Evolutionary conservation across 257 asterid species (phyloP), one percentile per base, ranked within the genome.

Genomic region (Scutellaria barbata): DNA sequence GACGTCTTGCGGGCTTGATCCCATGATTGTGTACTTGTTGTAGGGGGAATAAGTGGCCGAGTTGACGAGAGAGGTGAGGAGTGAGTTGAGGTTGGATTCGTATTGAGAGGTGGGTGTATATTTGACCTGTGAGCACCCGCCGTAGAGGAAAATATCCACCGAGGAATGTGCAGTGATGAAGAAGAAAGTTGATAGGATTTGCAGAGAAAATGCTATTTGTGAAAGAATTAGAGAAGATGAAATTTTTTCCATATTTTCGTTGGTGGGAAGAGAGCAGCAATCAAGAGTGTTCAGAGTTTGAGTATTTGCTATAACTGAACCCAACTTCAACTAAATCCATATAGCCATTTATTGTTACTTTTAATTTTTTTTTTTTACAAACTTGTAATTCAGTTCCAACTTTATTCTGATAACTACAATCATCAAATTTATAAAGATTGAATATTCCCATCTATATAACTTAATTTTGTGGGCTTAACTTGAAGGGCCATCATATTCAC

Each of bases 41-140:
- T 88, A 94, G 8, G 96, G 71, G 8, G 96, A 82, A 79, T 85
- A 91, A 1, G 98, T 88, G 81, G 99, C 98, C 2, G 99, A 89
- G 80, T 94, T 91, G 48, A 89, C 93, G 0, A 94, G 85, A 8
- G 98, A 91, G 5, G 89, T 88, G 43, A 94, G 84, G 55, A 94
- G 92, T 0, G 97, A 89, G 74, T 94, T 81, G 70, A 94, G 96
- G 33, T 94, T 91, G 2, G 92, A 83, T 66, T 86, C 89, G 79
- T 76, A 94, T 13, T 87, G 82, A 6, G 98, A 89, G 65, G 65
- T 76, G 13, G 93, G 77, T 0, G 82, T 12, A 77, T 88, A 91
- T 68, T 89, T 94, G 16, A 87, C 66, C 81, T 72, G 96, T 0
- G 99, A 79, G 71, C 99, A 94, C 10, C 98, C 98, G 70, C 84